Base-by-base conservation (phyloP, 768 basidiomycete genomes). In the Suillus occidentalis region DNA sequence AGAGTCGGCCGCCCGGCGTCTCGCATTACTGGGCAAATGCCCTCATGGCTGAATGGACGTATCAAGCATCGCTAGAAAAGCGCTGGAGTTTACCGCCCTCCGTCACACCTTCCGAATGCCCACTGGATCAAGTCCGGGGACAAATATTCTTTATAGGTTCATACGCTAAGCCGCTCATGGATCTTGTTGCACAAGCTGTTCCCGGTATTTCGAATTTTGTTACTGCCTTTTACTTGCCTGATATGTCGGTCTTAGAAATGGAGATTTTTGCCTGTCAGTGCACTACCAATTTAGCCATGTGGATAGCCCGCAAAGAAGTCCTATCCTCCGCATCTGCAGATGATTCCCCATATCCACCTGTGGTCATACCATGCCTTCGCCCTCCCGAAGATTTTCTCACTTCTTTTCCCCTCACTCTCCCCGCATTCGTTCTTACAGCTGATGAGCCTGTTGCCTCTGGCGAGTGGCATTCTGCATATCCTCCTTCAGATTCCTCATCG, bases 1-100 rank as follows among this genome's bases (percentile, higher is more conserved):
- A 98, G 96, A 90, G 90, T 67, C 95, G 97, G 22, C 97, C 97
- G 1, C 92, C 94, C 67, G 81, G 87, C n/a, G 92, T 97, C 16
- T 94, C 94, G 4, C 87, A 92, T 71, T 89, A 94, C 67, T 99
- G 97, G 97, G 95, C 95, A 9, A 82, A 87, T 16, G 95, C 93
- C 2, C 78, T 99, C 45, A 86, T 90, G 77, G 83, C 89, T 62
- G 97, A 99, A 78, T 99, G 97, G 97, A 83, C 86, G 9, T 87
- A 87, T 13, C 97, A 99, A 76, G 91, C 94, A 2, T 80, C 83
- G n/a, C 84, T 98, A 5, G 97, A 99, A 75, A 83, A 86, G 67
- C 85, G 88, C 62, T 86, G 94, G 62, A 83, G 87, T 42, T 81
- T 99, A 37, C 89, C 90, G 36, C 78, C 83, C 9, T 82, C 84